These are phyloP conservation scores for Carallia pectinifolia DNA, from an alignment of 345 rosid genomes.

Conservation along the genomic window DNA sequence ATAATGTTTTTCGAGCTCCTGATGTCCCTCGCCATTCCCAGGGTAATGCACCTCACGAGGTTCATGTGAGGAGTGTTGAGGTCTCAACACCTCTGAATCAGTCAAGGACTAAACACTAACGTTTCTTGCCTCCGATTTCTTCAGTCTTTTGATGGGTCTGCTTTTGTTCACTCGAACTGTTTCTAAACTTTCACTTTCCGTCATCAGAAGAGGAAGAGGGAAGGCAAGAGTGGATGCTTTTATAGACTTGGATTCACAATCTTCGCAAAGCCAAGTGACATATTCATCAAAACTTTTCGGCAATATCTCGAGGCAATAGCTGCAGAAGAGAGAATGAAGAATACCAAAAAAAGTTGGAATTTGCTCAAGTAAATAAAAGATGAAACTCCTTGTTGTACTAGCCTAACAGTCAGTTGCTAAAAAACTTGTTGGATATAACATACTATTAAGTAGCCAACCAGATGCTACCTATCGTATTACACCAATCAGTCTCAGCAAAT, in stretches of 20 bases:
- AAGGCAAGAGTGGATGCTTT: conserved; percentile 5
- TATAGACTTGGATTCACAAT: conserved; percentile 38
- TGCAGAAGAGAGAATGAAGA: conserved; percentile 13
- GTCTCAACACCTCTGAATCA: neutral
- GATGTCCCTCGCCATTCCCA: conserved; percentile 5
- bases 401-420: no score
- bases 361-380: neutral
- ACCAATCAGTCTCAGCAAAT: no score
- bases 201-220: neutral
- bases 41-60: neutral
- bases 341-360: neutral
- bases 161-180: conserved; percentile 8
- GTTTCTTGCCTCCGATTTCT: neutral
- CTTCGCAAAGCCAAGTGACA: conserved; percentile 60
- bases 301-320: conserved; percentile 53
- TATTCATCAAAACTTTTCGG: conserved; percentile 45
- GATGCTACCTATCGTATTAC: no score
- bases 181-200: conserved; percentile 9
- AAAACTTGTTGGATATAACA: no score
- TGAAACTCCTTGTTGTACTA: neutral
- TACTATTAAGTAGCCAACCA: no score
- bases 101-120: neutral
- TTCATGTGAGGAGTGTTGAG: neutral
- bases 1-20: conserved; percentile 6
- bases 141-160: neutral